Evolutionary conservation across 306 rosid species (phyloP).

Genomic region (Quercus robur): DNA sequence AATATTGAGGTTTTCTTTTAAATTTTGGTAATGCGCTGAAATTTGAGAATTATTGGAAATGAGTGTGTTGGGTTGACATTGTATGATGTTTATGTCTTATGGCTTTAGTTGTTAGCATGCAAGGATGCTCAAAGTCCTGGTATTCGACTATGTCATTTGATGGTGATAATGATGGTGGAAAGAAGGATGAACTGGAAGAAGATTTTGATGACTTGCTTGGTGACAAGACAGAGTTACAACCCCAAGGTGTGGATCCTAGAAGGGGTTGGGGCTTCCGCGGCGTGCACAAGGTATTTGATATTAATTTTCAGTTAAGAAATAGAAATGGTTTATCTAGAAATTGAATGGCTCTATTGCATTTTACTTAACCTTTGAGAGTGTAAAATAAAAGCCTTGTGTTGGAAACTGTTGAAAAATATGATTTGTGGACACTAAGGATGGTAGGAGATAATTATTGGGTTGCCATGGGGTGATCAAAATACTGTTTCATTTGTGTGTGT

Average conservation of each 20-base stretch:
- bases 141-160: conserved; percentile 40
- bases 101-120: conserved; percentile 33
- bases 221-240: conserved; percentile 33
- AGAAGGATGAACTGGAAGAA: conserved; percentile 25
- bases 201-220: conserved; percentile 50
- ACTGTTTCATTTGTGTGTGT: not conserved
- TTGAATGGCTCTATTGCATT: not conserved
- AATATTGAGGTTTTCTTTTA: not conserved
- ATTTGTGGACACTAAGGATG: not conserved
- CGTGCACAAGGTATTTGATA: conserved; percentile 78
- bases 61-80: conserved; percentile 1
- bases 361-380: not conserved
- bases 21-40: not conserved
- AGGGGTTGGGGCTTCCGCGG: conserved; percentile 94
- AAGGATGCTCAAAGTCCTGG: conserved; percentile 38
- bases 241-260: conserved; percentile 84
- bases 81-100: conserved; percentile 19
- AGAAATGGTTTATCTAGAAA: not conserved
- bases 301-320: not conserved
- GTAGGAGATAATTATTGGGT: not conserved
- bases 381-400: conserved; percentile 3
- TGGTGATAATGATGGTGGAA: conserved; percentile 25
- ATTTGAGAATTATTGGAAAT: not conserved
- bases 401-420: conserved; percentile 7
- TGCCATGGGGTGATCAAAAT: not conserved